A percentile compares a stretch with the other conserved stretches of the same genome.
Evolutionary conservation across 140 eudicot species (phyloP).

Genomic region (Oenanthe javanica): DNA sequence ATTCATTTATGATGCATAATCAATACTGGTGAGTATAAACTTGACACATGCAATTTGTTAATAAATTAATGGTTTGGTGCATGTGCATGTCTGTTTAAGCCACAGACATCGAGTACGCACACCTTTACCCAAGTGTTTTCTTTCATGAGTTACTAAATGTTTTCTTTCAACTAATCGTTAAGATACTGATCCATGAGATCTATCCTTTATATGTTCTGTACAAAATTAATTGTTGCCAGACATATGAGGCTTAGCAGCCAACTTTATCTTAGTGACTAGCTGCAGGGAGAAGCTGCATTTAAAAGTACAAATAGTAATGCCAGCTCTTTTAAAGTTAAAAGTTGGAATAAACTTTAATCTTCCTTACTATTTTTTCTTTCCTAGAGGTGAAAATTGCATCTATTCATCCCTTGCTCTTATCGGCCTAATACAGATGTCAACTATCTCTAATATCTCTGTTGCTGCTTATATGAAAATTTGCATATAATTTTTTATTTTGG

Average conservation of each 20-base stretch:
- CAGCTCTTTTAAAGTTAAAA: background rate
- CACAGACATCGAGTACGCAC: background rate
- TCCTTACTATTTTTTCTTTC: background rate
- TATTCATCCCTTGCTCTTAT: background rate
- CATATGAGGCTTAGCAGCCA: background rate
- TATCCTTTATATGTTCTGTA: background rate
- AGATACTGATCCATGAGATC: background rate
- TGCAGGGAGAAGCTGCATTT: background rate
- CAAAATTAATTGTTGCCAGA: background rate
- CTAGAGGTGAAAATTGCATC: background rate
- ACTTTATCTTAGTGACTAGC: background rate
- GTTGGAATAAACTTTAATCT: background rate
- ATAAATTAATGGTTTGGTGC: background rate
- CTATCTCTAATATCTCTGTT: background rate
- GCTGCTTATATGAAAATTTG: background rate
- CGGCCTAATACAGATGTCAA: background rate
- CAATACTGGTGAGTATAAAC: conserved; percentile 69
- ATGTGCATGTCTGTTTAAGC: background rate
- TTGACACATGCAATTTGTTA: conserved; percentile 2
- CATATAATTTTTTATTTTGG: background rate
- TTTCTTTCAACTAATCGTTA: background rate
- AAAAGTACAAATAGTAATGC: background rate
- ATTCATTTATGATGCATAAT: conserved; percentile 56
- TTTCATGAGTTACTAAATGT: background rate
- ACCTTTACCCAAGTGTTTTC: background rate